Evolutionary conservation across 2,329 filamentous ascomycete species (phyloP).

Genomic region (Huntiella decipiens): DNA sequence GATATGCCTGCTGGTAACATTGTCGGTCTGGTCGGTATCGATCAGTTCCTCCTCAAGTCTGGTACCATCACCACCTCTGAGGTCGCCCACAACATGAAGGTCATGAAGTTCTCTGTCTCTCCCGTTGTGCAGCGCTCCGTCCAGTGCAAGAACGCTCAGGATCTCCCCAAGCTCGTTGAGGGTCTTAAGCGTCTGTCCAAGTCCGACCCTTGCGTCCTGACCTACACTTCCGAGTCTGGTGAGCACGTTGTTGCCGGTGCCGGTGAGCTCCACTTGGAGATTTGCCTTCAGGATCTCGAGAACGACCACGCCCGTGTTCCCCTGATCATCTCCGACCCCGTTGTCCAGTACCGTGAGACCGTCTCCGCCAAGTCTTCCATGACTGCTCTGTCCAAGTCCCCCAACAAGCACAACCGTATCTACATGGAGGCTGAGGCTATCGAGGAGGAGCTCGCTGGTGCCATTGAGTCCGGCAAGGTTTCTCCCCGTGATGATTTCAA

Average conservation of each 20-base stretch:
- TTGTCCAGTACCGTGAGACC: conserved; percentile 97
- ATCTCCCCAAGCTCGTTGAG: conserved; percentile 98
- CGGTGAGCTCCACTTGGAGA: conserved; percentile 98
- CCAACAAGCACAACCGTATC: conserved; percentile 99
- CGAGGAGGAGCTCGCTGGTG: conserved; percentile 73
- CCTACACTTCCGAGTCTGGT: conserved; percentile 73
- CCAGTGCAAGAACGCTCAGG: conserved; percentile 99
- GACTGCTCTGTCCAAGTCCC: conserved; percentile 94
- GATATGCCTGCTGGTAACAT: conserved; percentile 99
- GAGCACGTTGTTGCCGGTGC: conserved; percentile 99
- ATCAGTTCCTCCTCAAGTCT: conserved; percentile 99
- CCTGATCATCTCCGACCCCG: conserved; percentile 92
- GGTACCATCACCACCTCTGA: conserved; percentile 96
- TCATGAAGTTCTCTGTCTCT: conserved; percentile 99
- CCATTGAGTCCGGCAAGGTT: conserved; percentile 87
- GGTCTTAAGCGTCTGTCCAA: conserved; percentile 99
- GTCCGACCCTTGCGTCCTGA: conserved; percentile 96
- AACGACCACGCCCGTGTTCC: conserved; percentile 98
- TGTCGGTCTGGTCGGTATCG: conserved; percentile 95
- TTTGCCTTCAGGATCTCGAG: conserved; percentile 99
- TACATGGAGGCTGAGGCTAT: conserved; percentile 89
- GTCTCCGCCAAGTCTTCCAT: conserved; percentile 73
- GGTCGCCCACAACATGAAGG: conserved; percentile 98
- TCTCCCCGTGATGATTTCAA: conserved; percentile 96
- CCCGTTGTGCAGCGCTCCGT: conserved; percentile 97